Percentiles rank a stretch among this genome's conserved stretches.
Evolutionary conservation across 2,329 filamentous ascomycete species (phyloP).

Genomic region (Talaromyces sp.): DNA sequence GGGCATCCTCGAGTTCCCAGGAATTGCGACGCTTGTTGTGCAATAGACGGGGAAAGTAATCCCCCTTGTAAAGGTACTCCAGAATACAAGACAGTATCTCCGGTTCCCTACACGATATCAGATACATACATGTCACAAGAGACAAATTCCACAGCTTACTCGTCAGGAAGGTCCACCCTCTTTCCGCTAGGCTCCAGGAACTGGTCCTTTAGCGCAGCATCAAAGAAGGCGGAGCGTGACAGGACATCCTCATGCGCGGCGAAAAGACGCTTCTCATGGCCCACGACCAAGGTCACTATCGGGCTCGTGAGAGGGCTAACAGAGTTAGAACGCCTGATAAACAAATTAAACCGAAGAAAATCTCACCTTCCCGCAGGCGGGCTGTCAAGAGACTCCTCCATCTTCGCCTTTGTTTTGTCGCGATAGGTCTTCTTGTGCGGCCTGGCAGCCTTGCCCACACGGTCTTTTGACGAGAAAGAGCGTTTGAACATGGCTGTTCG

Average conservation of each 20-base stretch:
- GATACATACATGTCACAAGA: neutral
- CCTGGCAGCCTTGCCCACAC: conserved; percentile 82
- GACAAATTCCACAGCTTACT: conserved; percentile 28
- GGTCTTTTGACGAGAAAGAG: conserved; percentile 77
- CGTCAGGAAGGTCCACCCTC: conserved; percentile 70
- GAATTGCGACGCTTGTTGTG: conserved; percentile 80
- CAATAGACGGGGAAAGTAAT: conserved; percentile 86
- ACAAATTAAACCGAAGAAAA: neutral
- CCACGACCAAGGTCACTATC: conserved; percentile 82
- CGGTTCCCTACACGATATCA: conserved; percentile 63
- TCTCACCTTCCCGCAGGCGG: conserved; percentile 45
- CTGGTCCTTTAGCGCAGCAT: conserved; percentile 62
- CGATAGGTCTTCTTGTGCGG: conserved; percentile 67
- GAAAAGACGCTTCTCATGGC: conserved; percentile 80
- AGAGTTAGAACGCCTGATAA: neutral
- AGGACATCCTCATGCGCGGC: conserved; percentile 93
- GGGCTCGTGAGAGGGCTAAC: conserved; percentile 54
- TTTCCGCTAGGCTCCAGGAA: conserved; percentile 65
- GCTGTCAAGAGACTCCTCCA: conserved; percentile 74
- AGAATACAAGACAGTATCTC: conserved; percentile 90
- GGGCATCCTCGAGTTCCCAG: conserved; percentile 79
- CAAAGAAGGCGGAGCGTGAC: conserved; percentile 77
- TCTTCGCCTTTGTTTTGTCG: conserved; percentile 77
- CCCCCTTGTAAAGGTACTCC: conserved; percentile 95
- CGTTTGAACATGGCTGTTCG: conserved; percentile 75